phyloP scores from a whole-genome alignment of 2,329 filamentous ascomycete species.

The Colletotrichum chrysophilum region DNA sequence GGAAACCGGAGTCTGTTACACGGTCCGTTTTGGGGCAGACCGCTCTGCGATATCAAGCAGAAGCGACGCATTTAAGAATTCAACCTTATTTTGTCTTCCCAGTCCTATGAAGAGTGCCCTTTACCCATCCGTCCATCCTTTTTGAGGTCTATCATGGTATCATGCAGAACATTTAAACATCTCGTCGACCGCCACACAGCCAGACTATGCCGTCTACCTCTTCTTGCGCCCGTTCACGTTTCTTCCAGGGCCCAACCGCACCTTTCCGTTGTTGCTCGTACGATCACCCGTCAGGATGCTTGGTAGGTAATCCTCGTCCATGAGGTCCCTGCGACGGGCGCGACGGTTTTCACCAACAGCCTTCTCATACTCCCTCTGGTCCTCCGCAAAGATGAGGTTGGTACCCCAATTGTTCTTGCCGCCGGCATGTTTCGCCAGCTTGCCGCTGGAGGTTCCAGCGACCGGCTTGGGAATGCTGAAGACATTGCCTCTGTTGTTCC shows the following conservation, averaged over 20 bases:
- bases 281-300: slow-evolving; percentile 83
- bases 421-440: slow-evolving; percentile 65
- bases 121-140: not conserved
- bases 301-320: slow-evolving; percentile 95
- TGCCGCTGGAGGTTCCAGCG: slow-evolving; percentile 80
- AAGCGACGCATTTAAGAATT: slow-evolving; percentile 5
- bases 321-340: slow-evolving; percentile 77
- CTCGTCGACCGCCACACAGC: not conserved
- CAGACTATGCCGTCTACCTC: not conserved
- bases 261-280: slow-evolving; percentile 65
- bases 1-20: slow-evolving; percentile 12
- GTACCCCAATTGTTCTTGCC: slow-evolving; percentile 89
- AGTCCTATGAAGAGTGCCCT: not conserved
- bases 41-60: not conserved
- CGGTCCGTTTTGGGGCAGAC: slow-evolving; percentile 6
- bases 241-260: slow-evolving; percentile 83
- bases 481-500: slow-evolving; percentile 90
- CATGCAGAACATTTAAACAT: slow-evolving; percentile 21
- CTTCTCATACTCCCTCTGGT: slow-evolving; percentile 89
- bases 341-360: slow-evolving; percentile 69
- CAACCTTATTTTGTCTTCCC: slow-evolving; percentile 8
- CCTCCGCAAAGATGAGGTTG: slow-evolving; percentile 85
- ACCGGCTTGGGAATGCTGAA: slow-evolving; percentile 93
- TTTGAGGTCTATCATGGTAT: slow-evolving; percentile 21
- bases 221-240: slow-evolving; percentile 68